Percentiles rank a stretch among this genome's conserved stretches.
These are phyloP conservation scores for Beauveria sp. DNA, from an alignment of 2,329 filamentous ascomycete genomes.

Conservation along the genomic window DNA sequence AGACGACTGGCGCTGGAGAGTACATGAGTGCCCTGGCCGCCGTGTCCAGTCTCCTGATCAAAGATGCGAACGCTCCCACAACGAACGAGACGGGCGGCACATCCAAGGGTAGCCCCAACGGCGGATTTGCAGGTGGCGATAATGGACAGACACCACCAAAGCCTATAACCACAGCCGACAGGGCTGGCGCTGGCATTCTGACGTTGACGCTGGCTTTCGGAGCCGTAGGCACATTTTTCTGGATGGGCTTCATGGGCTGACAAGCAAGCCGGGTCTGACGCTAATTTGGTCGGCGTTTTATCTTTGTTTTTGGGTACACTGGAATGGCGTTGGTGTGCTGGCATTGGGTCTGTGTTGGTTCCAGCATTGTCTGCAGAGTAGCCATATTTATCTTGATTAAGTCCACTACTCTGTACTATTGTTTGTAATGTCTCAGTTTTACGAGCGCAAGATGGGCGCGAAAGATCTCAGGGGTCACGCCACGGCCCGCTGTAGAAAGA, in stretches of 20 bases:
- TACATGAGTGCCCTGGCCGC: constrained; percentile 47
- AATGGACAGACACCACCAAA: constrained; percentile 18
- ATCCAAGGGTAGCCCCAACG: constrained; percentile 29
- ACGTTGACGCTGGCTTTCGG: constrained; percentile 36
- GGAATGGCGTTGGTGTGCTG: neutral
- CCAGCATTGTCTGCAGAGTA: neutral
- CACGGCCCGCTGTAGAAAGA: too few species aligned
- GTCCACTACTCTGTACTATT: too few species aligned
- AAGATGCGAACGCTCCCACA: constrained; percentile 27
- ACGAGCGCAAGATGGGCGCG: too few species aligned
- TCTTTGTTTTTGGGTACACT: neutral
- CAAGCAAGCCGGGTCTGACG: neutral
- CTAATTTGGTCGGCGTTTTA: neutral
- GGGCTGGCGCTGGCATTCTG: constrained; percentile 40
- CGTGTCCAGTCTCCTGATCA: constrained; percentile 40
- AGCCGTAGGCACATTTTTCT: constrained; percentile 37
- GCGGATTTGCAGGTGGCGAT: constrained; percentile 19
- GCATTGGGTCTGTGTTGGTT: neutral
- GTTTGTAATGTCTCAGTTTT: too few species aligned
- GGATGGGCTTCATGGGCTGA: constrained; percentile 37
- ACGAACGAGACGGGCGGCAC: constrained; percentile 42
- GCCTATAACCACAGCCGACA: constrained; percentile 36
- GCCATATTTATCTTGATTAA: neutral
- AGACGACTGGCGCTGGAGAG: constrained; percentile 45
- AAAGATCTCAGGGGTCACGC: too few species aligned